phyloP scores from a whole-genome alignment of 352 stramenopile species.

The Phytophthora vignae region DNA sequence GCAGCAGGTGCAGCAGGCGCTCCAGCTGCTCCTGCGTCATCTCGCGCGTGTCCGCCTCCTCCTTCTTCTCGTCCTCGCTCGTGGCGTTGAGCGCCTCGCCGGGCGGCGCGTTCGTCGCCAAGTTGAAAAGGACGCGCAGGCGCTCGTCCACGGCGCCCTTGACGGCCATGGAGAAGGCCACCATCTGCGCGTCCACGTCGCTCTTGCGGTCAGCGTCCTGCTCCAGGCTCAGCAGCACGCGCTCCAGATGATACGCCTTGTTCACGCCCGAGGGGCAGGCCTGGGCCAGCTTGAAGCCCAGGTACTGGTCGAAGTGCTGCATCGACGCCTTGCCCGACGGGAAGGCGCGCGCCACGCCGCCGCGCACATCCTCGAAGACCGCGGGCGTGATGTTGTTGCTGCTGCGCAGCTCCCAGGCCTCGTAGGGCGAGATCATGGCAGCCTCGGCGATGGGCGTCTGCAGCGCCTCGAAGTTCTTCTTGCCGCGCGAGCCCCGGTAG shows the following conservation, averaged over 20 bases:
- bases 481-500: conserved; percentile 74
- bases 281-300: conserved; percentile 75
- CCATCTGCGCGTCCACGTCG: conserved; percentile 76
- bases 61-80: conserved; percentile 32
- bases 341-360: conserved; percentile 63
- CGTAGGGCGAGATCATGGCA: conserved; percentile 85
- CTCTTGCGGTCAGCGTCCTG: conserved; percentile 63
- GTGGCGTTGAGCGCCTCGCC: conserved; percentile 24
- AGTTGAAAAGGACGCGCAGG: conserved; percentile 74
- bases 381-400: conserved; percentile 81
- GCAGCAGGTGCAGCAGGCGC: conserved; percentile 66
- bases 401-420: conserved; percentile 86
- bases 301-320: conserved; percentile 82
- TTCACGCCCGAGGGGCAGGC: conserved; percentile 62
- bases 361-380: conserved; percentile 59
- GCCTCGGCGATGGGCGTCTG: conserved; percentile 78
- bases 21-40: conserved; percentile 70
- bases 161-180: conserved; percentile 86
- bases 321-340: conserved; percentile 70
- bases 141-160: conserved; percentile 79
- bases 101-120: conserved; percentile 54
- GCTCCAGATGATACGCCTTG: conserved; percentile 82
- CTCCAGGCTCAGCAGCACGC: conserved; percentile 74
- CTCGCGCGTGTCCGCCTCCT: conserved; percentile 47
- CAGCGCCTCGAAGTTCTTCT: conserved; percentile 82